Conservation (phyloP, 371 early-diverging fungal genomes). For the Mucor velutinosus region DNA sequence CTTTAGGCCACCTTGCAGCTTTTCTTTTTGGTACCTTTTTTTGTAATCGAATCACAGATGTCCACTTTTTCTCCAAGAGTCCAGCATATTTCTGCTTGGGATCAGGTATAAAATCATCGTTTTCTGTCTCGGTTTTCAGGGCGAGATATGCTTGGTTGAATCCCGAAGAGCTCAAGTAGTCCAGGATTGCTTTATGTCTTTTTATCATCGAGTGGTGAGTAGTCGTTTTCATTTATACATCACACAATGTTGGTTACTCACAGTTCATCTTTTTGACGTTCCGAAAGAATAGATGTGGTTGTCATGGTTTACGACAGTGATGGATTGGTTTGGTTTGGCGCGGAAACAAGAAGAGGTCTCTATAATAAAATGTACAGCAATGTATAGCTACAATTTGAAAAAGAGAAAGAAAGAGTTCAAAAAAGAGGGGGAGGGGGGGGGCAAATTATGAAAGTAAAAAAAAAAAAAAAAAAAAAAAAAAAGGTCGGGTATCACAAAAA, state of each 20-base stretch:
- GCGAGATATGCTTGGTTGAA: conserved; percentile 68
- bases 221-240: not conserved
- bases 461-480: conserved; percentile 3
- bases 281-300: conserved; percentile 61
- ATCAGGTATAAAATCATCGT: conserved; percentile 72
- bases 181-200: conserved; percentile 85
- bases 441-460: conserved; percentile 6
- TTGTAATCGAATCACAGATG: conserved; percentile 88
- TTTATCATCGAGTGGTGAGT: conserved; percentile 46
- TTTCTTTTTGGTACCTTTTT: conserved; percentile 68
- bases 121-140: conserved; percentile 73
- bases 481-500: not conserved
- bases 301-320: not conserved
- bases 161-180: conserved; percentile 80
- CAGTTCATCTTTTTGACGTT: conserved; percentile 78
- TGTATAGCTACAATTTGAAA: not conserved
- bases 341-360: not conserved
- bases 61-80: conserved; percentile 94
- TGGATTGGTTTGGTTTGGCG: not conserved
- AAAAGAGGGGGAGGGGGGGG: not conserved
- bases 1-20: not conserved
- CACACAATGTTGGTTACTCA: conserved; percentile 32
- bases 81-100: conserved; percentile 83
- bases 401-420: not conserved
- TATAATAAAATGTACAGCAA: not conserved